Percentiles rank a stretch among this genome's conserved stretches.
Conservation (phyloP, 805 yeast genomes). For the Ogataea paraovalis region DNA sequence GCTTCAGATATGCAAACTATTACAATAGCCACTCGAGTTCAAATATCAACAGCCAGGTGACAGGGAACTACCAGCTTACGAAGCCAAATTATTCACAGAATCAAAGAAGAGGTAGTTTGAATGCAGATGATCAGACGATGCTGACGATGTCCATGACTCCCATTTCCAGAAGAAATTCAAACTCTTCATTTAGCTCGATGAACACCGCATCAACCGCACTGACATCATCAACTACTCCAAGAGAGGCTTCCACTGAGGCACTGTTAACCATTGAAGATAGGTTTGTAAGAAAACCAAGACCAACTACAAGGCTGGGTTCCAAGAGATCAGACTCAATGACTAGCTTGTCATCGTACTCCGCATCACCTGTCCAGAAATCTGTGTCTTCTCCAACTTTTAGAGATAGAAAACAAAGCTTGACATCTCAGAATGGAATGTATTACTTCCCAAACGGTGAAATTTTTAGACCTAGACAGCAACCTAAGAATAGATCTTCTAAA, state of each 20-base stretch:
- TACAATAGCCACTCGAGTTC: not conserved
- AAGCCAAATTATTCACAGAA: not conserved
- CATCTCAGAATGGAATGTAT: conserved; percentile 16
- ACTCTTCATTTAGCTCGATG: conserved; percentile 28
- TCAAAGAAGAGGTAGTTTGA: not conserved
- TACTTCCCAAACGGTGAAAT: conserved; percentile 54
- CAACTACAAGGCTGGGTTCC: conserved; percentile 15
- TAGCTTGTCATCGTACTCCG: conserved; percentile 7
- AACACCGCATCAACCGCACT: conserved; percentile 5
- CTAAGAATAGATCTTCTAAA: conserved; percentile 35
- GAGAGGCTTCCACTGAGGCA: conserved; percentile 38
- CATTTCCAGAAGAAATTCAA: conserved; percentile 31
- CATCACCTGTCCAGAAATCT: not conserved
- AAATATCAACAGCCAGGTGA: not conserved
- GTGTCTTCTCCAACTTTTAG: conserved; percentile 1
- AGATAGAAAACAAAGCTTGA: conserved; percentile 5
- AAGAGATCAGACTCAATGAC: conserved; percentile 18
- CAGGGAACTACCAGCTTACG: not conserved
- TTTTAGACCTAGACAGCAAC: conserved; percentile 43
- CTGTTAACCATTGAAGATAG: conserved; percentile 36
- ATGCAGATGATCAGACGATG: not conserved
- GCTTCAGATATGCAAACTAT: conserved; percentile 4
- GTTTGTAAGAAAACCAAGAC: conserved; percentile 36
- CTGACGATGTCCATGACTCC: not conserved
- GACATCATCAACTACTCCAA: conserved; percentile 12